Base-by-base conservation (phyloP, 768 basidiomycete genomes). In the Hygrophoropsis aurantiaca region DNA sequence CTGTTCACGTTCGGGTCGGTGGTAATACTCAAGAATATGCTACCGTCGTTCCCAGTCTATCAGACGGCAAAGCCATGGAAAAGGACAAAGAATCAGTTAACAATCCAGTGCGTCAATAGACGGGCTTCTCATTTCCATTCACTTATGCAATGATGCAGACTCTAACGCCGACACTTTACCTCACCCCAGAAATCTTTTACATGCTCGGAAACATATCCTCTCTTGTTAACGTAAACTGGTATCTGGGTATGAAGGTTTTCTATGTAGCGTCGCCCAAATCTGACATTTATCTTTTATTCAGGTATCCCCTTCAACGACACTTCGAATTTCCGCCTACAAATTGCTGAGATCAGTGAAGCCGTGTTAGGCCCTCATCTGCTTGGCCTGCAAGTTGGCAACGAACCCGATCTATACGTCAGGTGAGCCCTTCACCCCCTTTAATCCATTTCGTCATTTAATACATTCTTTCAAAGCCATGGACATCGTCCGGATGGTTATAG, bases 301-400 rank as follows among this genome's bases (percentile, higher is more conserved):
- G 61, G 60, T 38, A 42, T 56, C n/a, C 55, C 51, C 15, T 49
- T 53, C 36, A 50, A 49, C 15, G 47, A 55, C 15, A 49, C 51
- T n/a, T 25, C 53, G 6, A 55, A 67, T 40, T 49, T 65, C 6
- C 56, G 58, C 2, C 58, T 72, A 2, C 57, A 55, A 1, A 71
- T 73, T 5, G 77, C 72, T 3, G 62, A 69, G 35, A 64, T 67
- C 20, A 72, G 72, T 2, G 70, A 78, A 49, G 39, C 59, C 24
- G 70, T 77, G 27, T 60, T 80, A 5, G 74, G 76, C 11, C 57
- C 62, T 23, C 63, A 68, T 46, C 60, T 80, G 20, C 51, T 74
- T n/a, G 78, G 75, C 6, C 53, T 78, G 27, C 77, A 77, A 49
- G 58, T 76, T 10, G 77, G 74, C 5, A 90, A 91, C 62, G 87